Percentiles rank a stretch among this genome's conserved stretches.
phyloP scores from a whole-genome alignment of 192 early-diverging fungal species.

The Coemansia pectinata region DNA sequence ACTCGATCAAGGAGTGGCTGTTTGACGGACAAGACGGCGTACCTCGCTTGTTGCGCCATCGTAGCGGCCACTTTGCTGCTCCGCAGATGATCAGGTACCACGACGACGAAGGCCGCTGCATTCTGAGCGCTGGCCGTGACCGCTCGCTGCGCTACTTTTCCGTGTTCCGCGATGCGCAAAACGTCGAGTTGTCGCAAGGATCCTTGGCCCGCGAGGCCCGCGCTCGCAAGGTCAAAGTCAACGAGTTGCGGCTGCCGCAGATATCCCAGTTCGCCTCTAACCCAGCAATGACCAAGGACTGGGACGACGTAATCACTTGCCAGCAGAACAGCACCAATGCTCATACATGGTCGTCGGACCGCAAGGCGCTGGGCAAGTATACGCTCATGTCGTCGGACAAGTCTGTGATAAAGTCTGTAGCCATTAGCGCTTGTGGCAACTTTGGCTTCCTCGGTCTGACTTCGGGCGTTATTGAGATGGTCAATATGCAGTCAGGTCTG shows the following conservation, averaged over 20 bases:
- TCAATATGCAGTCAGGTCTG: constrained; percentile 94
- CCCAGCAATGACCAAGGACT: constrained; percentile 69
- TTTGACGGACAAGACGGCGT: constrained; percentile 84
- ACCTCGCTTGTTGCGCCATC: constrained; percentile 79
- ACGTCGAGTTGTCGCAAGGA: constrained; percentile 82
- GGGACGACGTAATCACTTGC: constrained; percentile 91
- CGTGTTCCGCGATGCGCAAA: constrained; percentile 81
- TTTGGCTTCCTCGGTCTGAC: constrained; percentile 86
- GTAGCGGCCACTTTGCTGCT: constrained; percentile 84
- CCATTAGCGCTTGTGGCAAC: constrained; percentile 88
- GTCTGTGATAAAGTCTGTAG: constrained; percentile 60
- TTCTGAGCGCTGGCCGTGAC: constrained; percentile 85
- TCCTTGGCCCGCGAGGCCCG: constrained; percentile 57
- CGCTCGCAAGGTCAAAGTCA: constrained; percentile 57
- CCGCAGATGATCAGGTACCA: constrained; percentile 81
- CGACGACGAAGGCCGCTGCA: constrained; percentile 66
- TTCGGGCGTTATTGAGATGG: constrained; percentile 80
- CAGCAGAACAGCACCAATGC: constrained; percentile 75
- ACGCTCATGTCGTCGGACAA: constrained; percentile 65
- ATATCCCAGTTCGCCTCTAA: constrained; percentile 75
- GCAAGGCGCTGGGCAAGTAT: constrained; percentile 74
- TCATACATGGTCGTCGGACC: constrained; percentile 81
- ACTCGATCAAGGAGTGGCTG: constrained; percentile 95
- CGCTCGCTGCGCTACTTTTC: constrained; percentile 80
- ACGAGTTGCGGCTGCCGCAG: constrained; percentile 71